phyloP scores from a whole-genome alignment of 2,329 filamentous ascomycete species.

The Ceratocystiopsis brevicomis region DNA sequence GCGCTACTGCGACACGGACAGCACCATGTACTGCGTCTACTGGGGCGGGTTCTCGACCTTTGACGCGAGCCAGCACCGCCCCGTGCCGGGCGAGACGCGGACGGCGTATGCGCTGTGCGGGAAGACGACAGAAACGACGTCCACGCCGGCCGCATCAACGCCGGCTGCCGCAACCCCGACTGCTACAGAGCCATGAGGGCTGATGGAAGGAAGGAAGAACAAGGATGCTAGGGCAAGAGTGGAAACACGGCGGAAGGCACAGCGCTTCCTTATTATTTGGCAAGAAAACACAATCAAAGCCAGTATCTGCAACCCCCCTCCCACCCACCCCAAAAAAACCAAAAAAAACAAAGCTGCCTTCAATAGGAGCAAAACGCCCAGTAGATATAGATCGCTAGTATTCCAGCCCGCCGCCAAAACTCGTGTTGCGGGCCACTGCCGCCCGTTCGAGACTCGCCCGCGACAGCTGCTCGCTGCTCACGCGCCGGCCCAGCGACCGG shows the following conservation, averaged over 20 bases:
- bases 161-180: no score
- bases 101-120: conserved; percentile 5
- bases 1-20: background rate
- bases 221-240: no score
- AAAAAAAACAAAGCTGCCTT: background rate
- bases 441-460: conserved; percentile 27
- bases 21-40: conserved; percentile 10
- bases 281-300: no score
- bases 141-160: background rate
- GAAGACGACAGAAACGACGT: background rate
- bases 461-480: conserved; percentile 23
- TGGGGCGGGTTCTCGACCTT: conserved; percentile 10
- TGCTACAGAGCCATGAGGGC: background rate
- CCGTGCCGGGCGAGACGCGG: conserved; percentile 9
- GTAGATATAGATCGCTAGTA: conserved; percentile 16
- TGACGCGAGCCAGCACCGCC: conserved; percentile 4
- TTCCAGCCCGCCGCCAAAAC: conserved; percentile 27
- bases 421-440: conserved; percentile 27
- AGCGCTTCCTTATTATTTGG: no score
- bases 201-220: no score
- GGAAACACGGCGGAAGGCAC: no score
- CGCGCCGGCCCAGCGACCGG: conserved; percentile 16
- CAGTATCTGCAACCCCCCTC: no score
- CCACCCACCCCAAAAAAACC: no score
- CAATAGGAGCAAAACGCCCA: no score